Conservation (phyloP, 2,329 filamentous ascomycete species). For the Claviceps sorghi region DNA sequence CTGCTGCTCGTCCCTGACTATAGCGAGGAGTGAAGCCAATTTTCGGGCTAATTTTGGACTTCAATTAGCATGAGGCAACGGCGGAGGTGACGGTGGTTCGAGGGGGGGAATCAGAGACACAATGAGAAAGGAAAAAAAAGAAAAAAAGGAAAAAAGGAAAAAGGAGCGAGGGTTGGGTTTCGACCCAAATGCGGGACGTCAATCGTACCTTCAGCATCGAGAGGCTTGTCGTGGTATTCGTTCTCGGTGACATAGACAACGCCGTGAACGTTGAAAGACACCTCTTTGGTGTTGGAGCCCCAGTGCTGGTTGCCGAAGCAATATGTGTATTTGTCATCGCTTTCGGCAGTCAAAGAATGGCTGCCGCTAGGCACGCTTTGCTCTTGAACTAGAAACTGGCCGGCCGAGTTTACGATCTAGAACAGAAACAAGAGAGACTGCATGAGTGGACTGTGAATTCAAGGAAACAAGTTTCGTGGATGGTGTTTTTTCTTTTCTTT, state of each 20-base stretch:
- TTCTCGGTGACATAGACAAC: constrained; percentile 91
- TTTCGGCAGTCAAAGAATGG: constrained; percentile 72
- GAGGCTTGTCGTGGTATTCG: constrained; percentile 70
- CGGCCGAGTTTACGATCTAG: constrained; percentile 64
- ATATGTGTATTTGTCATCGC: constrained; percentile 85
- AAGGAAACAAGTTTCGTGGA: background rate
- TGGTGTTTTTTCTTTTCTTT: background rate
- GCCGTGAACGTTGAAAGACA: constrained; percentile 97
- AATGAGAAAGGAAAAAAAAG: background rate
- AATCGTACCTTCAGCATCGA: constrained; percentile 70
- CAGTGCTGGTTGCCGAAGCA: constrained; percentile 99
- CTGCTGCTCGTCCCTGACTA: constrained; percentile 94
- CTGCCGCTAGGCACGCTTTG: constrained; percentile 77
- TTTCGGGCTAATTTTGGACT: constrained; percentile 46
- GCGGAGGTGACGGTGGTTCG: no score
- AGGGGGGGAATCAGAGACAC: background rate
- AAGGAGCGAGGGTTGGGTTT: background rate
- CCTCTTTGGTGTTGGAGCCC: constrained; percentile 91
- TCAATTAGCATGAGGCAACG: constrained; percentile 4
- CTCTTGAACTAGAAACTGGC: constrained; percentile 65
- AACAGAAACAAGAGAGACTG: background rate
- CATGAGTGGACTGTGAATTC: background rate
- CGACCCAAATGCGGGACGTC: no score
- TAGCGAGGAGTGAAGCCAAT: constrained; percentile 70
- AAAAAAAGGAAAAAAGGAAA: background rate